Percentiles rank a stretch among this genome's conserved stretches.
phyloP scores from a whole-genome alignment of 345 rosid genomes.

The Jatropha curcas region DNA sequence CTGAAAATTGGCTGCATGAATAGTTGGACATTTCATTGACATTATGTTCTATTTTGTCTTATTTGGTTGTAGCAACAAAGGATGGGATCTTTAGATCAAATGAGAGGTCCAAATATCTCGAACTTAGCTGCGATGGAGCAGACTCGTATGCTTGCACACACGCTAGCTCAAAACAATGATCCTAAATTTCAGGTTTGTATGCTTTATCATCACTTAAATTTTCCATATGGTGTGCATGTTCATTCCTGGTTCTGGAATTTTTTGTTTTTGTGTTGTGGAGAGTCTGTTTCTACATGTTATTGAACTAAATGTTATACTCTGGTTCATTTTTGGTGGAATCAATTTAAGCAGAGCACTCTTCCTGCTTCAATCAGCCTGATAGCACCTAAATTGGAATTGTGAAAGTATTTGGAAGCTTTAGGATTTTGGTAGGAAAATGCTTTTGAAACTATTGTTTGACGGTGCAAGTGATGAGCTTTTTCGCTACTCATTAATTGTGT shows the following conservation, averaged over 20 bases:
- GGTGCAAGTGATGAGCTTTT: background rate
- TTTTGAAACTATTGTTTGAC: background rate
- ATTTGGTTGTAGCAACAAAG: slow-evolving; percentile 61
- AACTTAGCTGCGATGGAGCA: slow-evolving; percentile 93
- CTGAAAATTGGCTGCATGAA: slow-evolving; percentile 3
- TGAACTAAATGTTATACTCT: background rate
- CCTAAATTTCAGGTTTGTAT: slow-evolving; percentile 92
- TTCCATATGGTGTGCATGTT: slow-evolving; percentile 6
- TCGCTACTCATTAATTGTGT: background rate
- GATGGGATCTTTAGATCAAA: slow-evolving; percentile 57
- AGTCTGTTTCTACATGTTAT: background rate
- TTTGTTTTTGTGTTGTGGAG: slow-evolving; percentile 4
- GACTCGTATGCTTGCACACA: slow-evolving; percentile 92
- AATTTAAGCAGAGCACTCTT: background rate
- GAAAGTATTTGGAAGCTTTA: background rate
- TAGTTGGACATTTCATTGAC: background rate
- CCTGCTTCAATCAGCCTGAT: background rate
- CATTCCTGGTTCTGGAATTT: background rate
- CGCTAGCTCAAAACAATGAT: slow-evolving; percentile 80
- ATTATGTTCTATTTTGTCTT: slow-evolving; percentile 1
- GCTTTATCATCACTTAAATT: background rate
- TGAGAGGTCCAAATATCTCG: slow-evolving; percentile 61
- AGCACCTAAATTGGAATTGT: background rate
- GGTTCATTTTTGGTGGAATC: background rate
- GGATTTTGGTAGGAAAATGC: background rate